These are phyloP conservation scores for Stachybotrys chlorohalonatus DNA, from an alignment of 2,329 filamentous ascomycete species.

Conservation along the genomic window DNA sequence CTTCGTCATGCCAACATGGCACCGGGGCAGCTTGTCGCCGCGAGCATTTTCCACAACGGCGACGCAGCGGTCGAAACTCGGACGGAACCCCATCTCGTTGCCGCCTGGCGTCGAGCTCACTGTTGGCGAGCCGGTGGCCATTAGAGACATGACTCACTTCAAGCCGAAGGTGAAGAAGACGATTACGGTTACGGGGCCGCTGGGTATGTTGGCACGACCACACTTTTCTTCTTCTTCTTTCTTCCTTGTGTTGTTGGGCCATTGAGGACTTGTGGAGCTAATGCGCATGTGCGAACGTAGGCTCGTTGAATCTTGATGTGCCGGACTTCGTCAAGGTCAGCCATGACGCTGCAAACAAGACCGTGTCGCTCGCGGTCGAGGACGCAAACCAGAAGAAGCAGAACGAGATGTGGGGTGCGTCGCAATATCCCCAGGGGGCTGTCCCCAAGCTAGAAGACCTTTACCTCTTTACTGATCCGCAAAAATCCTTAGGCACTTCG, in stretches of 20 bases:
- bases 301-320: constrained; percentile 68
- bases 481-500: constrained; percentile 59
- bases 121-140: constrained; percentile 51
- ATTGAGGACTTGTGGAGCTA: not conserved
- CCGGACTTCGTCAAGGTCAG: constrained; percentile 68
- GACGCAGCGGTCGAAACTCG: constrained; percentile 69
- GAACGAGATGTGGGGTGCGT: constrained; percentile 89
- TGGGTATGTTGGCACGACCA: constrained; percentile 46
- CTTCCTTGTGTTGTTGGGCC: no score
- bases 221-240: not conserved
- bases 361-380: constrained; percentile 60
- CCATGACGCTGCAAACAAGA: constrained; percentile 54
- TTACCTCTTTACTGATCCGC: constrained; percentile 4
- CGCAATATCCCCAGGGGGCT: not conserved
- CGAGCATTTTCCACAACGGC: constrained; percentile 61
- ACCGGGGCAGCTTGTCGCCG: constrained; percentile 31
- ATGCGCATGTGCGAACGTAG: constrained; percentile 25
- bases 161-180: constrained; percentile 54
- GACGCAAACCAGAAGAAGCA: constrained; percentile 64
- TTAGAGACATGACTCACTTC: constrained; percentile 48
- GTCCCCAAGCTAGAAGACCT: not conserved
- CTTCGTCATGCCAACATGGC: constrained; percentile 68
- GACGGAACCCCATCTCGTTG: constrained; percentile 68
- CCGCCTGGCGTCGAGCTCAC: constrained; percentile 76
- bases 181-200: constrained; percentile 70